Percentiles rank a stretch among this genome's conserved stretches.
phyloP scores from a whole-genome alignment of 1,284 basidiomycete genomes.

The Pseudozyma thailandica region DNA sequence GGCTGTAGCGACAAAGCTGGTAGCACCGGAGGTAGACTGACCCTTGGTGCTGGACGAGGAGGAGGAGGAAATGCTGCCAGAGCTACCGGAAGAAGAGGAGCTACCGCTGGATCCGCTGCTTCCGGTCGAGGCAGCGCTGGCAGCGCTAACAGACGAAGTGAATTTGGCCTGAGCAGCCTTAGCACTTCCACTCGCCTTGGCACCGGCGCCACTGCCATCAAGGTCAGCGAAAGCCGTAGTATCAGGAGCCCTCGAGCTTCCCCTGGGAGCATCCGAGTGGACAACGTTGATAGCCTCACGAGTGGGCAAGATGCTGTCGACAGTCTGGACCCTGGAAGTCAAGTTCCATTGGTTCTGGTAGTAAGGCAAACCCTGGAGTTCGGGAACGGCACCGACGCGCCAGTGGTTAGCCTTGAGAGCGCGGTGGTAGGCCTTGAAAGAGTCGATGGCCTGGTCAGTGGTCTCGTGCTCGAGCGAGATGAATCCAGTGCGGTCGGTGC shows the following conservation, averaged over 20 bases:
- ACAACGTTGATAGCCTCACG: conserved; percentile 41
- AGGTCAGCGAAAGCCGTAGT: conserved; percentile 37
- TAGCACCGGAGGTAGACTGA: conserved; percentile 31
- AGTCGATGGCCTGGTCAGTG: conserved; percentile 57
- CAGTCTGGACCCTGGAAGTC: conserved; percentile 31
- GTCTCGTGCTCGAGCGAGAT: conserved; percentile 63
- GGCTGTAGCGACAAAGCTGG: conserved; percentile 14
- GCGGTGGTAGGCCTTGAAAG: conserved; percentile 48
- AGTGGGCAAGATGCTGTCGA: conserved; percentile 46
- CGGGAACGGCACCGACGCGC: conserved; percentile 46
- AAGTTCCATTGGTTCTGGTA: conserved; percentile 61
- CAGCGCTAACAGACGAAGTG: neutral
- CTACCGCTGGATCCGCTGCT: conserved; percentile 1
- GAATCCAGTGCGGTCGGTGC: conserved; percentile 47
- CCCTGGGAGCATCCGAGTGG: conserved; percentile 44
- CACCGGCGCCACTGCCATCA: conserved; percentile 24
- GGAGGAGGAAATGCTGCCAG: conserved; percentile 4
- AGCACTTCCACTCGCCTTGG: conserved; percentile 18
- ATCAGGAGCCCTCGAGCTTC: conserved; percentile 40
- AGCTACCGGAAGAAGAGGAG: neutral
- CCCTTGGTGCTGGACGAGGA: no score
- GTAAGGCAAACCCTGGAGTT: conserved; percentile 54
- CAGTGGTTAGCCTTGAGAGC: conserved; percentile 45
- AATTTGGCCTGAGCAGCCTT: conserved; percentile 10
- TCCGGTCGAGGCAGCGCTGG: neutral